These are phyloP conservation scores for Periconia digitata DNA, from an alignment of 2,329 filamentous ascomycete species.

Conservation along the genomic window DNA sequence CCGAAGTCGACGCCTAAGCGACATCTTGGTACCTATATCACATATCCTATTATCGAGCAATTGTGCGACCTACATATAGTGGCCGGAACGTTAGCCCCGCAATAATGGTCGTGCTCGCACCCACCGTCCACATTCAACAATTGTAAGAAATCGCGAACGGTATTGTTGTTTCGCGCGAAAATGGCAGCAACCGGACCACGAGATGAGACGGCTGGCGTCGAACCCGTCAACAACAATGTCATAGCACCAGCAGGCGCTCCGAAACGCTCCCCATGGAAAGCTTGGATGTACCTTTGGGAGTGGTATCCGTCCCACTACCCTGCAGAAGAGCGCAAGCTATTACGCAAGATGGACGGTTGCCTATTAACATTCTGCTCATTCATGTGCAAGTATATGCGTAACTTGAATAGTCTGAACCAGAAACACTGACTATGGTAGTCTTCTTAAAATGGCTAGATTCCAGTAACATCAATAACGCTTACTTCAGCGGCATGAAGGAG, in stretches of 20 bases:
- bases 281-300: slow-evolving; percentile 43
- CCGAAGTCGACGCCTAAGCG: slow-evolving; percentile 26
- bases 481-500: slow-evolving; percentile 41
- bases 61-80: slow-evolving; percentile 24
- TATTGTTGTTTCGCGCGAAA: slow-evolving; percentile 5
- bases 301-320: slow-evolving; percentile 43
- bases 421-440: slow-evolving; percentile 18
- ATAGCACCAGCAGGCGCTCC: slow-evolving; percentile 39
- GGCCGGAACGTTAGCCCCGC: slow-evolving; percentile 9
- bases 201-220: slow-evolving; percentile 21
- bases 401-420: neutral
- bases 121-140: neutral
- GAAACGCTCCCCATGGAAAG: slow-evolving; percentile 41
- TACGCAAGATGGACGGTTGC: slow-evolving; percentile 41
- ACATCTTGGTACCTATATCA: slow-evolving; percentile 11
- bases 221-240: slow-evolving; percentile 24
- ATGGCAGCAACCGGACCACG: slow-evolving; percentile 23
- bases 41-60: slow-evolving; percentile 13
- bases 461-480: slow-evolving; percentile 50
- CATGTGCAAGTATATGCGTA: slow-evolving; percentile 32
- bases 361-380: slow-evolving; percentile 41
- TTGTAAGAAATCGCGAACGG: neutral
- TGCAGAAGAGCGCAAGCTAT: slow-evolving; percentile 34
- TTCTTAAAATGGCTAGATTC: slow-evolving; percentile 43
- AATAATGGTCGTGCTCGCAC: slow-evolving; percentile 1